A percentile compares a stretch with the other conserved stretches of the same genome.
Conservation (phyloP, 768 basidiomycete genomes). For the Tricholoma saponaceum region DNA sequence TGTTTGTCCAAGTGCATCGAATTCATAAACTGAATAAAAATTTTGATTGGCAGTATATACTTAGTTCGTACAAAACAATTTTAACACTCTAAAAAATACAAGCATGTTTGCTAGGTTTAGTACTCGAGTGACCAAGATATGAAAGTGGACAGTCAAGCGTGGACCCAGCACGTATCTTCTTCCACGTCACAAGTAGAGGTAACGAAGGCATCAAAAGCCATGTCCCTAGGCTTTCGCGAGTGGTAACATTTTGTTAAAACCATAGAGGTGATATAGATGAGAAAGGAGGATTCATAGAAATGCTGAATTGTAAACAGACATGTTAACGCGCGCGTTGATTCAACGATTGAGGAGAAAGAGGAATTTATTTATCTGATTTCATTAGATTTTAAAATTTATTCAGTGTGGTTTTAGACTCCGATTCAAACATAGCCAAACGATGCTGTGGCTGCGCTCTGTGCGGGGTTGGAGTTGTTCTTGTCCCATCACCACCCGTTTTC, state of each 20-base stretch:
- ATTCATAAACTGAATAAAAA: not conserved
- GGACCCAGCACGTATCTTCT: conserved; percentile 53
- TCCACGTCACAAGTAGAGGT: conserved; percentile 73
- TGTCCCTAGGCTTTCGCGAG: conserved; percentile 76
- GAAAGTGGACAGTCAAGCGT: conserved; percentile 68
- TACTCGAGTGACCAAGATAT: conserved; percentile 67
- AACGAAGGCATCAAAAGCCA: conserved; percentile 70
- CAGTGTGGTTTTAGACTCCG: conserved; percentile 17
- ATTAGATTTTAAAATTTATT: too few relatives aligned
- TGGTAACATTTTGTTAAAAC: conserved; percentile 32
- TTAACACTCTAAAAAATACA: not conserved
- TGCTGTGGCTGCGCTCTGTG: conserved; percentile 22
- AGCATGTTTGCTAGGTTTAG: conserved; percentile 59
- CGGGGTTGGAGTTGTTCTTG: too few relatives aligned
- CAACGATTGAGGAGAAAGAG: too few relatives aligned
- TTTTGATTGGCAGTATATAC: not conserved
- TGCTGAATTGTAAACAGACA: too few relatives aligned
- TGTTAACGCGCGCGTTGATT: too few relatives aligned
- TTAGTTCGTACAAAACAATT: not conserved
- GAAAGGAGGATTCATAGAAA: too few relatives aligned
- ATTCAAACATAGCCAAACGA: conserved; percentile 31
- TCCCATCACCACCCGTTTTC: conserved; percentile 31
- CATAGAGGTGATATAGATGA: not conserved
- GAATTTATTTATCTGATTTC: too few relatives aligned
- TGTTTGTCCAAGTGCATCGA: not conserved